A percentile compares a stretch with the other conserved stretches of the same genome.
Evolutionary conservation across 371 early-diverging fungal species (phyloP).

Genomic region (Batkoa obscura): DNA sequence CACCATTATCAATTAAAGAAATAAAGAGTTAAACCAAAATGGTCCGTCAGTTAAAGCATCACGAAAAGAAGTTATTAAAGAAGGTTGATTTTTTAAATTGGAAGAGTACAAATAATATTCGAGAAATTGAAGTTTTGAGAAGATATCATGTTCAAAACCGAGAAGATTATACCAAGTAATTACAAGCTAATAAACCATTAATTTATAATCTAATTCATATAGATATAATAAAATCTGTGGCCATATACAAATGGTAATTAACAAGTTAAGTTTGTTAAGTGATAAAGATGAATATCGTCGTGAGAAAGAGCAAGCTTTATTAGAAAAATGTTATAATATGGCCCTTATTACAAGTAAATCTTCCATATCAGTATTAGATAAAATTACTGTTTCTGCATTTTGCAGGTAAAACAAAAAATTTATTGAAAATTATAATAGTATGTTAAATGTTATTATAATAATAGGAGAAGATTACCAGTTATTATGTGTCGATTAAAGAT

Average conservation of each 20-base stretch:
- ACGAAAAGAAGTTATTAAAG: conserved; percentile 95
- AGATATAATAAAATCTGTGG: conserved; percentile 87
- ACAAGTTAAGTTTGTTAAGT: conserved; percentile 74
- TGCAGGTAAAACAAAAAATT: conserved; percentile 28
- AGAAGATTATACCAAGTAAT: conserved; percentile 88
- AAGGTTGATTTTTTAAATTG: conserved; percentile 98
- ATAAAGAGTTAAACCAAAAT: conserved; percentile 9
- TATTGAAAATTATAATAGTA: not conserved
- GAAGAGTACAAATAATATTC: conserved; percentile 79
- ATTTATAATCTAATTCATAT: conserved; percentile 1
- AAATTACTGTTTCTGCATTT: conserved; percentile 80
- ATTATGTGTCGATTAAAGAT: conserved; percentile 91
- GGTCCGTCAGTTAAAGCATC: conserved; percentile 79
- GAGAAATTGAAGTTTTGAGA: conserved; percentile 82
- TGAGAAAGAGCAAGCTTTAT: conserved; percentile 56
- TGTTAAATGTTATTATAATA: not conserved
- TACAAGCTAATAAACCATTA: not conserved
- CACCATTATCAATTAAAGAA: not conserved
- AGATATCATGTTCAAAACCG: conserved; percentile 82
- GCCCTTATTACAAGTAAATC: conserved; percentile 75
- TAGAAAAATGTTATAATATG: conserved; percentile 80
- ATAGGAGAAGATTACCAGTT: conserved; percentile 78
- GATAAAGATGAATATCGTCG: conserved; percentile 73
- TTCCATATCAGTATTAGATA: conserved; percentile 73
- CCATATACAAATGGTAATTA: conserved; percentile 68